Evolutionary conservation across 257 asterid genomes (phyloP), one percentile per base, ranked within the genome.

Genomic region (Gardenia jasminoides): DNA sequence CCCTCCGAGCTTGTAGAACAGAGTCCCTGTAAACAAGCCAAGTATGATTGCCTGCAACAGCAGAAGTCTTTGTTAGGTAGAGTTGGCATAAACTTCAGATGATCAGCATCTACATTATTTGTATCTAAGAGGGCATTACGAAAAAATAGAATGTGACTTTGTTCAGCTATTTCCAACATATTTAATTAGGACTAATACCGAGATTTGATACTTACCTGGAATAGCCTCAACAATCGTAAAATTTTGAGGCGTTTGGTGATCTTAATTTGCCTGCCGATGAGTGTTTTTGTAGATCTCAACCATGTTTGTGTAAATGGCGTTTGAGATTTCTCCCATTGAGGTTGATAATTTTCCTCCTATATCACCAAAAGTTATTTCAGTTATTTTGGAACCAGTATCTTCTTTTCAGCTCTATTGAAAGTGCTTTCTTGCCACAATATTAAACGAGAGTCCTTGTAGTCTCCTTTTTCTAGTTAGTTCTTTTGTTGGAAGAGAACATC

Each of bases 1-100:
- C 28, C 79, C 72, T 44, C 79, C 79, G 44, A 76, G 71, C 62
- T 64, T 62, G 72, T 62, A 76, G 24, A 76, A 76, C 20, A 76
- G 47, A 76, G 79, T 76, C 70, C 79, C 79, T 16, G 72, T 62
- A 64, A 76, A 76, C 62, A 76, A 28, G 46, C 79, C 79, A 30
- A 76, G 72, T 16, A 76, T 1, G n/a, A 31, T 64, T 64, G 64
- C 79, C 79, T 76, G 79, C 72, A 62, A 9, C 0, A 76, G 22
- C 22, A 13, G 39, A 19, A 46, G 39, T 17, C 13, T 33, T 11
- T 74, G 33, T 36, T 36, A 74, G 68, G 11, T 68, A 56, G 39
- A 19, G 8, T 56, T 7, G 26, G 16, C 52, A 17, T 10, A 17
- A 61, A 43, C 17, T 41, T 46, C 16, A 36, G 39, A 10, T 44